Conservation (phyloP, 1,284 basidiomycete species). For the Farysia itapuensis region DNA sequence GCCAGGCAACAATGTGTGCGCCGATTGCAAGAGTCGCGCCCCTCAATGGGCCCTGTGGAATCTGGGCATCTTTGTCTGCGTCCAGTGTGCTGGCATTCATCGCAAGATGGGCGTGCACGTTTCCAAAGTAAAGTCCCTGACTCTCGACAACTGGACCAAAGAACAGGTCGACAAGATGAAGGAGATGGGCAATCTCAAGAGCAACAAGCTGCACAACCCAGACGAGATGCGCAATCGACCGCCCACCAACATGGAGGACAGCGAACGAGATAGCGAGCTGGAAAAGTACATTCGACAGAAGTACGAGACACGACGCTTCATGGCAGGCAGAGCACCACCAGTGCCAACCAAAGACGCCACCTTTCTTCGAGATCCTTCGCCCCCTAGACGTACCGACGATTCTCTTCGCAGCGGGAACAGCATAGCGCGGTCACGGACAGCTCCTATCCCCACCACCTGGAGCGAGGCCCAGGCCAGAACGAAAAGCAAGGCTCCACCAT, state of each 20-base stretch:
- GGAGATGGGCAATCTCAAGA: conserved; percentile 73
- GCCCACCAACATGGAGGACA: conserved; percentile 75
- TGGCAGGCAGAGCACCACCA: conserved; percentile 41
- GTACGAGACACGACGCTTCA: conserved; percentile 59
- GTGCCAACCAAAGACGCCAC: conserved; percentile 45
- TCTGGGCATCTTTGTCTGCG: conserved; percentile 64
- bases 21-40: conserved; percentile 75
- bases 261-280: conserved; percentile 75
- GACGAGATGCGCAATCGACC: conserved; percentile 75
- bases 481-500: conserved; percentile 3
- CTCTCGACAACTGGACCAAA: conserved; percentile 78
- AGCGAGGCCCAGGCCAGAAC: conserved; percentile 33
- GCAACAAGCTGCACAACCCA: conserved; percentile 74
- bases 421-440: conserved; percentile 38
- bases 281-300: conserved; percentile 78
- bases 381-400: background rate
- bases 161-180: conserved; percentile 79
- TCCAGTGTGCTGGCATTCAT: conserved; percentile 81
- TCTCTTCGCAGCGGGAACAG: conserved; percentile 9
- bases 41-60: conserved; percentile 82
- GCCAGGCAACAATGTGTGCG: conserved; percentile 81
- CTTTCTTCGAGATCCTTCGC: conserved; percentile 16
- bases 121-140: conserved; percentile 72
- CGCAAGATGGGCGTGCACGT: conserved; percentile 76
- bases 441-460: conserved; percentile 44